phyloP scores from a whole-genome alignment of 2,329 filamentous ascomycete genomes.

The Microcyclosporella mali region DNA sequence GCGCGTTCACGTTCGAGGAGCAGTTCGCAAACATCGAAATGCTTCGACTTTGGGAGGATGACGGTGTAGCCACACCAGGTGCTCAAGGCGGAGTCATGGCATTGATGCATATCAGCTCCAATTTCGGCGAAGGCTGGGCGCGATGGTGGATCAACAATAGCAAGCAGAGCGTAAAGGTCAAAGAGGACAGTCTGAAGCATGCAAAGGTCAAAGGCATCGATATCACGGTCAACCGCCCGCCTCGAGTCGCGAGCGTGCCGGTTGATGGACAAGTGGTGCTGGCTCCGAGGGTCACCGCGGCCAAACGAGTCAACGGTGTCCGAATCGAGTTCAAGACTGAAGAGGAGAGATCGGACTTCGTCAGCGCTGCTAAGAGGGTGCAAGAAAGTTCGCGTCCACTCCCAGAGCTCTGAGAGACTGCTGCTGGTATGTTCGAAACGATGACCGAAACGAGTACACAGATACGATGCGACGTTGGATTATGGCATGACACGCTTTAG shows the following conservation, averaged over 20 bases:
- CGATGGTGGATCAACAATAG: conserved; percentile 41
- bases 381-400: conserved; percentile 35
- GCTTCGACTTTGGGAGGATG: conserved; percentile 43
- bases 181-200: conserved; percentile 35
- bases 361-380: conserved; percentile 34
- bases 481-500: no score
- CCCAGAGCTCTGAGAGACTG: conserved; percentile 27
- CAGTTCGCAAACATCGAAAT: conserved; percentile 46
- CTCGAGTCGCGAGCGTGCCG: neutral
- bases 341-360: conserved; percentile 37
- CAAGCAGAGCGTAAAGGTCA: conserved; percentile 34
- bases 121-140: conserved; percentile 39
- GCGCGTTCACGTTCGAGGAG: conserved; percentile 40
- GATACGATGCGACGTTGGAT: no score
- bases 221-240: conserved; percentile 32
- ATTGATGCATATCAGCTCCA: conserved; percentile 40
- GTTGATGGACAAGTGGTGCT: conserved; percentile 2
- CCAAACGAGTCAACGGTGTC: conserved; percentile 37
- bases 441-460: neutral
- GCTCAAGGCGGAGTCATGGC: conserved; percentile 39
- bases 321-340: conserved; percentile 41
- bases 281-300: conserved; percentile 13
- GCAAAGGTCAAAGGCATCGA: conserved; percentile 41
- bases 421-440: neutral
- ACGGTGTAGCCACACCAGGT: conserved; percentile 27